Base-by-base conservation (phyloP, 179 eudicot species). In the Actinidia chinensis region DNA sequence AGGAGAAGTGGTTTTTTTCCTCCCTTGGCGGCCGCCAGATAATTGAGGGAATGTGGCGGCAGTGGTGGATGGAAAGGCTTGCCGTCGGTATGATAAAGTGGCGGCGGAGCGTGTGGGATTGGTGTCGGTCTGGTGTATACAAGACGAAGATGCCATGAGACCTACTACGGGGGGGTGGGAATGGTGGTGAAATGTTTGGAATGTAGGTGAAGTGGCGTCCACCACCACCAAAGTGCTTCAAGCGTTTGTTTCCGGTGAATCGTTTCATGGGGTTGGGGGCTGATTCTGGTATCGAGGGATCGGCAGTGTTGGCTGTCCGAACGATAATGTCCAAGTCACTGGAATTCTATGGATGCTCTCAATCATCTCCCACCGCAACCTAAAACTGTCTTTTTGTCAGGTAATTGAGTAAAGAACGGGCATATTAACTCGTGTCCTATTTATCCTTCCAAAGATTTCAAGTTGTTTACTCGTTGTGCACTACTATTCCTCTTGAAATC, bases 151-250 rank as follows among this genome's bases (percentile, higher is more conserved):
- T 71, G 86, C 59, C 7, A 85, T 58, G 18, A 86, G 98, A 80
- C 98, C 98, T 5, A 78, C 93, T 0, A 93, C n/a, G n/a, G n/a
- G n/a, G n/a, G n/a, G n/a, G n/a, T 93, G 98, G 95, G 95, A 71
- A 83, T 74, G 88, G 98, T 93, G 77, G 95, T 93, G 85, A 89
- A 90, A 92, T 93, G 95, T 82, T 93, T 85, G 97, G 92, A 83
- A 97, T 97, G 59, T 90, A 90, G 40, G 95, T 90, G 78, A 87
- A 47, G 91, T 54, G 60, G 76, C 0, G 85, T 89, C 33, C 97
- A 12, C 91, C 95, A 1, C 90, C 89, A 14, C 98, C 98, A 0
- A 92, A 89, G 83, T 92, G 76, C 93, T 93, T 71, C 98, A 93
- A 74, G 94, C 98, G 10, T 79, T 93, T 66, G 93, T 91, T 22